These are phyloP conservation scores for Penicillium corylophilum DNA, from an alignment of 2,329 filamentous ascomycete genomes.

Conservation along the genomic window DNA sequence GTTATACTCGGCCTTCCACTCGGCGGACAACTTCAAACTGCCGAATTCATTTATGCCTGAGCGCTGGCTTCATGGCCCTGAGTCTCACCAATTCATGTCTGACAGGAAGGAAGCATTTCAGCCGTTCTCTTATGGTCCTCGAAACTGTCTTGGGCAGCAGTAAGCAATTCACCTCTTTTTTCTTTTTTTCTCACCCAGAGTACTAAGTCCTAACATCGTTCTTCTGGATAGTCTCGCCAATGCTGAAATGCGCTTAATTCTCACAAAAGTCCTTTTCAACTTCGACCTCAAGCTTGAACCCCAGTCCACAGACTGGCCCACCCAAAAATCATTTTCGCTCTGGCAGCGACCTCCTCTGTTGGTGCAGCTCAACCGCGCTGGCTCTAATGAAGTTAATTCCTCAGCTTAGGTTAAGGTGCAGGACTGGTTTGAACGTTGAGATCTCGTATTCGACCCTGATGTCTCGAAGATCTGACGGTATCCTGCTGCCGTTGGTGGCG, in stretches of 20 bases:
- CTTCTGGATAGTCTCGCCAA: conserved; percentile 26
- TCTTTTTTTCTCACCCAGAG: not conserved
- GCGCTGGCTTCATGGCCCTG: conserved; percentile 28
- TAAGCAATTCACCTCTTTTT: conserved; percentile 3
- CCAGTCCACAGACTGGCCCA: conserved; percentile 23
- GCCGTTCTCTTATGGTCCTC: conserved; percentile 31
- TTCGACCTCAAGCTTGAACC: conserved; percentile 40
- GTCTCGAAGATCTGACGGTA: not conserved
- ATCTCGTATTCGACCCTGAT: not conserved
- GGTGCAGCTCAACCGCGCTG: conserved; percentile 12
- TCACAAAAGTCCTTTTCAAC: conserved; percentile 36
- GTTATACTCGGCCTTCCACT: conserved; percentile 12
- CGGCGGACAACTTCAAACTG: conserved; percentile 17
- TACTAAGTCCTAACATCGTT: not conserved
- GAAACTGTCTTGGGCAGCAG: conserved; percentile 31
- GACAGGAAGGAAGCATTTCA: conserved; percentile 25
- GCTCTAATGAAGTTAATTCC: not conserved
- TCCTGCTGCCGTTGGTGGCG: not conserved
- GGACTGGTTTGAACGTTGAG: not conserved
- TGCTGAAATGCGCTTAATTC: conserved; percentile 43
- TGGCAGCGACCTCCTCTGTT: conserved; percentile 40
- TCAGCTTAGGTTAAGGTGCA: not conserved
- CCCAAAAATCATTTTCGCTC: conserved; percentile 35
- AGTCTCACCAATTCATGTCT: conserved; percentile 6
- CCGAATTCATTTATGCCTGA: conserved; percentile 29